These are phyloP conservation scores for Biscogniauxia mediterranea DNA, from an alignment of 2,329 filamentous ascomycete genomes.

Conservation along the genomic window DNA sequence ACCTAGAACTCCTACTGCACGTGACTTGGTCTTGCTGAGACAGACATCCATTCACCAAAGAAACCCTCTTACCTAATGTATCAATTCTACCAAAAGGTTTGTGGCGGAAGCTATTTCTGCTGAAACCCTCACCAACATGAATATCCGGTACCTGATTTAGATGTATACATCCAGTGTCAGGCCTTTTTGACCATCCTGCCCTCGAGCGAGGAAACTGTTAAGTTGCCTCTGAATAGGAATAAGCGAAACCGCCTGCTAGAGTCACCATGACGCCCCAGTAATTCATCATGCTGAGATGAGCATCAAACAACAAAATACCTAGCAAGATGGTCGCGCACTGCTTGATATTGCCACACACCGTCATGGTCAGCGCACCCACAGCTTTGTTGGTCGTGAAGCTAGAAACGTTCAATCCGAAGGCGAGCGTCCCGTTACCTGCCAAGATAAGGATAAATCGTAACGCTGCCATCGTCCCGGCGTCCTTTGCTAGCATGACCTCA, in stretches of 20 bases:
- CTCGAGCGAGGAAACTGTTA: no score
- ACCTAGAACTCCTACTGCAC: no score
- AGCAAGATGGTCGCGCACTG: slow-evolving; percentile 55
- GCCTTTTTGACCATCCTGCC: no score
- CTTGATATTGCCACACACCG: slow-evolving; percentile 58
- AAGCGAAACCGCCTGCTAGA: slow-evolving; percentile 54
- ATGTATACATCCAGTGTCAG: no score
- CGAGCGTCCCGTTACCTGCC: slow-evolving; percentile 51
- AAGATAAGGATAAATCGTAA: slow-evolving; percentile 39
- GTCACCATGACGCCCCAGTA: slow-evolving; percentile 56
- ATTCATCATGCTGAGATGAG: slow-evolving; percentile 50
- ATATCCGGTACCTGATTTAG: no score
- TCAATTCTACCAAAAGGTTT: no score
- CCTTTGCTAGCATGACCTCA: slow-evolving; percentile 20
- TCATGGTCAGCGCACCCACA: slow-evolving; percentile 58
- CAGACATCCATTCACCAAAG: no score
- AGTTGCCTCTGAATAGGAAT: slow-evolving; percentile 51
- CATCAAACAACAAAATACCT: slow-evolving; percentile 52
- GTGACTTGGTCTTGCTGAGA: no score
- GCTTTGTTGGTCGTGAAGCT: slow-evolving; percentile 59
- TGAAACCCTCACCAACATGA: no score
- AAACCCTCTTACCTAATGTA: no score
- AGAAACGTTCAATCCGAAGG: slow-evolving; percentile 55
- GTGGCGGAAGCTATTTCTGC: no score
- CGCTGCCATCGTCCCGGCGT: slow-evolving; percentile 34